Evolutionary conservation across 768 basidiomycete genomes (phyloP), one percentile per base, ranked within the genome.

Genomic region (Floccularia luteovirens): DNA sequence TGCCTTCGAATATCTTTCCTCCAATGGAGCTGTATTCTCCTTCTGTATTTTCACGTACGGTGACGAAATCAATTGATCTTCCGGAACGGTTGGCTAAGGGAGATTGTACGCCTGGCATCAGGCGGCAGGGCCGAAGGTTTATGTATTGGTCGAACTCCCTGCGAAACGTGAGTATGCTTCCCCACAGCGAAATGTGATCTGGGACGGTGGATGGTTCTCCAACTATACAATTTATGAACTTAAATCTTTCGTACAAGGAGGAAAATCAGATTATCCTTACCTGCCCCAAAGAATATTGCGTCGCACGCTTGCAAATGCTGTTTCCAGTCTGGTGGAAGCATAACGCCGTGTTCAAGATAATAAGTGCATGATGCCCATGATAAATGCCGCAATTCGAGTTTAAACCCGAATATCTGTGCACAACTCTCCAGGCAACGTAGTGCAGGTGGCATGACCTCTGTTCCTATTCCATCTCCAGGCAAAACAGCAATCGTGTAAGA

Each of bases 121-220:
- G 62, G 12, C 68, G 61, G 27, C 70, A 69, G 3, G 68, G 72
- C n/a, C 75, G 58, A 5, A 69, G 56, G 43, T 69, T 71, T 45
- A 66, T 67, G 48, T 72, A 76, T 48, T 73, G 70, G 43, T 74
- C 68, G 31, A 73, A 68, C 14, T 67, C 67, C 34, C 72, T 69
- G 36, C 74, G 65, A 51, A 77, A 75, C 13, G 70, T 57, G 3
- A 74, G 58, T 21, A 70, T 52, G 14, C 72, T 64, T 16, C 67
- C 70, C 74, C 74, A 77, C 22, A 77, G 57, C 10, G 73, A 74
- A 44, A 77, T 68, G 43, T 77, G 74, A 56, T 77, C 75, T 16
- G 74, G 73, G 2, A 75, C 70, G 4, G 51, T 60, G 22, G 66
- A 60, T 13, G 69, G 70, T 52, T 67, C 67, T 2, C 69, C 72